Evolutionary conservation across 495 filamentous ascomycete species (phyloP), one percentile per base, ranked within the genome.

Genomic region (Darksidea phi): DNA sequence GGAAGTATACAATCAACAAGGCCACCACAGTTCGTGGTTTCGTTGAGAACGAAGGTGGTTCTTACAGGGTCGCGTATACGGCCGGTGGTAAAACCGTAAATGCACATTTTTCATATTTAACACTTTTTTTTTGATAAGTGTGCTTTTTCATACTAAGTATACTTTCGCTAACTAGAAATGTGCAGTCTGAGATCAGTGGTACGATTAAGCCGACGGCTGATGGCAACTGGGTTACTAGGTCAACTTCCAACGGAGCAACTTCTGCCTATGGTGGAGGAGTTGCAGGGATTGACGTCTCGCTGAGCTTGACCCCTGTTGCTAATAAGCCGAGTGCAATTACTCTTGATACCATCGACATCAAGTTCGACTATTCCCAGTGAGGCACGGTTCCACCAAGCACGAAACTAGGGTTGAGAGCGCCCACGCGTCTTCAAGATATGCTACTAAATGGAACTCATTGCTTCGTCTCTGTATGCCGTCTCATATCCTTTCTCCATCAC

Each of bases 1-100:
- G 60, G 60, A 63, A 57, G 60, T 57, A 52, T 28, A 63, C 60
- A 2, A 48, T 61, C 48, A 54, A 61, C 57, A 61, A 53, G 24
- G 48, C 48, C 12, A 54, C 28, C 23, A 25, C 32, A 13, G 25
- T 62, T 20, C 59, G 52, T n/a, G 59, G 52, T 3, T 55, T 4
- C 26, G 21, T 56, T n/a, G 26, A 55, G 4, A 32, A 28, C 17
- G 48, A n/a, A 5, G 28, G 25, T 12, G 48, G 32, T 12, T 28
- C 15, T 1, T 18, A 32, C 23, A 53, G 54, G 17, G 48, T 48
- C 23, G 18, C n/a, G 23, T 53, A 46, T 17, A 53, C 23, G 6
- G 48, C 26, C 46, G 42, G 20, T 3, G 37, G 49, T 21, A 8
- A 53, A 15, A 28, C 48, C 13, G 57, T 61, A 38, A 59, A 28